Base-by-base conservation (phyloP, 164 flowering plant genomes). In the Litsea cubeba region DNA sequence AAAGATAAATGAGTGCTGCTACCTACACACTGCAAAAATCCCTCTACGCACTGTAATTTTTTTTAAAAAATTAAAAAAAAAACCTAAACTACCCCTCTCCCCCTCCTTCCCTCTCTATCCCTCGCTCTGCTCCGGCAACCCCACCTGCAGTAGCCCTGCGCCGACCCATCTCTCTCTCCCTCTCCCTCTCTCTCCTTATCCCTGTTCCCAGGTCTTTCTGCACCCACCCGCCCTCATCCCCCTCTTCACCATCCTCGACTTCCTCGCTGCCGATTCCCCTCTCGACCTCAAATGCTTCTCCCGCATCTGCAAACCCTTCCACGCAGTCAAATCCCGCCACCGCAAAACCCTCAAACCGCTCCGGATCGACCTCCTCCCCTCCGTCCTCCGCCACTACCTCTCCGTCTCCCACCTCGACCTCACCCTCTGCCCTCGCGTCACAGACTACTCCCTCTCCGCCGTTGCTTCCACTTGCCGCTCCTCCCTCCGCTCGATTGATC, bases 401-500 rank as follows among this genome's bases (percentile, higher is more conserved):
- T 35, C 72, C 58, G 50, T 85, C n/a, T 57, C 81, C 12, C 76
- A 70, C 63, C 80, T 94, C 40, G 93, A 94, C 77, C 87, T 92
- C 72, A 75, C 96, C 1, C 83, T 88, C 62, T 92, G 96, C 71
- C 92, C 96, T 2, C 81, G 89, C 0, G 32, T 94, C 69, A 72
- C 87, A 24, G 92, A 92, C 79, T 24, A 40, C n/a, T 71, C 86
- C 2, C 88, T 92, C n/a, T 18, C 74, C 15, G 25, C 69, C 18
- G 71, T 89, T 12, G 76, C 97, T 0, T 28, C n/a, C 8, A 10
- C 71, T 12, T 84, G 83, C 76, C 49, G 69, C 2, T 60, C 81
- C 1, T 72, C 72, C 11, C 81, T 91, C 40, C 80, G 76, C 7
- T 83, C 90, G 3, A 68, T 92, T 22, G 84, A 92, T 77, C 86